Percentiles rank a stretch among this genome's conserved stretches.
Evolutionary conservation across 306 rosid genomes (phyloP).

Genomic region (Lathyrus aphaca): DNA sequence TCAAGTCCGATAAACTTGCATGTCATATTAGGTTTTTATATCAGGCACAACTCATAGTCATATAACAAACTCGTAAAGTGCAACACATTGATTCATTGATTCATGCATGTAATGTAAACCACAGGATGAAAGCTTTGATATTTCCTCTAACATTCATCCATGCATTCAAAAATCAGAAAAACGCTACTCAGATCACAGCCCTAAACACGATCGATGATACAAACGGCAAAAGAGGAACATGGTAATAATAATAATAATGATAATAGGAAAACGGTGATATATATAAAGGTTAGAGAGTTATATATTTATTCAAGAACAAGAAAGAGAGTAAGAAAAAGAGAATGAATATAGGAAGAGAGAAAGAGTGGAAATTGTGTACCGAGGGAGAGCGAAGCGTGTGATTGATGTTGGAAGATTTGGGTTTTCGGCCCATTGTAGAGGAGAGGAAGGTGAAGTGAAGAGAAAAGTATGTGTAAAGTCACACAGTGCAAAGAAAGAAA

Average conservation of each 20-base stretch:
- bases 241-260: not conserved
- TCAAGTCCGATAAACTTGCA: too few relatives aligned
- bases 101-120: constrained; percentile 13
- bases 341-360: not conserved
- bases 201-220: not conserved
- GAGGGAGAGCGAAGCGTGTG: not conserved
- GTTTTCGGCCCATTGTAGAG: constrained; percentile 49
- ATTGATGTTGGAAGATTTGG: constrained; percentile 14
- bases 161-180: not conserved
- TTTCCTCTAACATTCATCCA: constrained; percentile 2
- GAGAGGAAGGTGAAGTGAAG: not conserved
- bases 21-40: not conserved
- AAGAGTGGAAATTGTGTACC: constrained; percentile 18
- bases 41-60: not conserved
- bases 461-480: too few relatives aligned
- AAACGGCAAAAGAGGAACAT: not conserved
- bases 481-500: too few relatives aligned
- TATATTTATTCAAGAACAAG: too few relatives aligned
- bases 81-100: not conserved
- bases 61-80: not conserved
- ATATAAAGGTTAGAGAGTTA: not conserved
- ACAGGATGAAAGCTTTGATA: not conserved
- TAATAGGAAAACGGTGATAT: not conserved
- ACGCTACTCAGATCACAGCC: constrained; percentile 35
- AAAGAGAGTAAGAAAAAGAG: not conserved